Base-by-base conservation (phyloP, 345 rosid species). In the Populus ilicifolia region DNA sequence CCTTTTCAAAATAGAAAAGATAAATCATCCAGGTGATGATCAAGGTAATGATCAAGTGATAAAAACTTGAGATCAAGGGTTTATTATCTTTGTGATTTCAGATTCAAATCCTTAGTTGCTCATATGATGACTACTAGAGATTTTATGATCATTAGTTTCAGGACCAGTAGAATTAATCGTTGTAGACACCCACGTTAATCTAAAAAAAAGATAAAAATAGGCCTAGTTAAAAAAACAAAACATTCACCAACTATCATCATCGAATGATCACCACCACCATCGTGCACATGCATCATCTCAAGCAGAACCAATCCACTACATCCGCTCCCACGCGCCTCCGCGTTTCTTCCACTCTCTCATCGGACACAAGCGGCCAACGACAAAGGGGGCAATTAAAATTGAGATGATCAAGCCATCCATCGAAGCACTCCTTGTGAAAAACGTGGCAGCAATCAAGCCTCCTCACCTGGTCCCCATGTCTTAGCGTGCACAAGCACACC, bases 381-480 rank as follows among this genome's bases (percentile, higher is more conserved):
- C 97, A 94, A 0, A 94, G 84, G 17, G 97, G 98, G 80, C 97
- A 94, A 8, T 77, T 87, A 76, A 92, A 92, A 41, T 89, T 89
- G 52, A 84, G 89, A 50, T 87, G 91, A 68, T 87, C 83, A 11
- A 94, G 94, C 96, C 98, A 94, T 1, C 93, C 92, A 56, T 94
- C 97, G 16, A 94, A 86, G 83, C 98, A 94, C 39, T 79, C 80
- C 80, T 86, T 94, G 48, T 94, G 98, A 70, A 89, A 94, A 52
- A 94, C 94, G 84, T 94, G 98, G 73, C 92, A 80, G 86, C 98
- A 94, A 36, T 89, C 89, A 3, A 94, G 97, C 85, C 77, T 85
- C 86, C 97, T 86, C 48, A 94, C 96, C 70, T 70, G 84, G 27
- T 94, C 96, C 38, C 98, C 98, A n/a, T 94, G 94, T 69, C 86